Percentiles rank a stretch among this genome's conserved stretches.
Conservation (phyloP, 257 asterid genomes). For the Solanum dulcamara region DNA sequence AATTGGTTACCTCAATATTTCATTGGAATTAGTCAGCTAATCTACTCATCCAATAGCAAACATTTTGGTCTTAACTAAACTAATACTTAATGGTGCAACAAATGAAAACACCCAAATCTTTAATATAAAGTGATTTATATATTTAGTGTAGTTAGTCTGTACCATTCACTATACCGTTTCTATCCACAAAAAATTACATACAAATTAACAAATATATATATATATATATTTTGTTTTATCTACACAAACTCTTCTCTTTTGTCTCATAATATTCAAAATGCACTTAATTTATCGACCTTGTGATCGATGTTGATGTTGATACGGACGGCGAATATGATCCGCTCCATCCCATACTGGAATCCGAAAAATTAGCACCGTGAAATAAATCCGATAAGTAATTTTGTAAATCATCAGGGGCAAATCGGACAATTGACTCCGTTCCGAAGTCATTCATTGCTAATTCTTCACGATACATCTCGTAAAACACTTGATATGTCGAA, state of each 20-base stretch:
- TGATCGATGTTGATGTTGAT: neutral
- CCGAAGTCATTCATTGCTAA: neutral
- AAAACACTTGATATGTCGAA: constrained; percentile 28
- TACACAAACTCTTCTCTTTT: neutral
- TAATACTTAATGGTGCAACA: neutral
- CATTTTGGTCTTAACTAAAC: neutral
- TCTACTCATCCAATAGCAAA: neutral
- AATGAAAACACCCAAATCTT: neutral
- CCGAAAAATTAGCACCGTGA: constrained; percentile 1
- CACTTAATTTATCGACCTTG: neutral
- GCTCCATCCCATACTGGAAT: constrained; percentile 9
- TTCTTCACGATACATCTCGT: constrained; percentile 13
- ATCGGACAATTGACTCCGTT: constrained; percentile 38
- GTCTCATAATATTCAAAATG: neutral
- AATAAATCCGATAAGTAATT: constrained; percentile 63
- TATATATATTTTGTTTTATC: neutral
- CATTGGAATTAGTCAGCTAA: neutral
- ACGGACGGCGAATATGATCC: neutral
- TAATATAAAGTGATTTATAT: neutral
- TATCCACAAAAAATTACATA: neutral
- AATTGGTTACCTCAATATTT: too few relatives aligned
- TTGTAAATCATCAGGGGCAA: constrained; percentile 66
- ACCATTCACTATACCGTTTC: neutral
- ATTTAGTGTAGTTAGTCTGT: neutral
- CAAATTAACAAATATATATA: neutral